Base-by-base conservation (phyloP, 495 filamentous ascomycete genomes). In the Rhypophila decipiens region DNA sequence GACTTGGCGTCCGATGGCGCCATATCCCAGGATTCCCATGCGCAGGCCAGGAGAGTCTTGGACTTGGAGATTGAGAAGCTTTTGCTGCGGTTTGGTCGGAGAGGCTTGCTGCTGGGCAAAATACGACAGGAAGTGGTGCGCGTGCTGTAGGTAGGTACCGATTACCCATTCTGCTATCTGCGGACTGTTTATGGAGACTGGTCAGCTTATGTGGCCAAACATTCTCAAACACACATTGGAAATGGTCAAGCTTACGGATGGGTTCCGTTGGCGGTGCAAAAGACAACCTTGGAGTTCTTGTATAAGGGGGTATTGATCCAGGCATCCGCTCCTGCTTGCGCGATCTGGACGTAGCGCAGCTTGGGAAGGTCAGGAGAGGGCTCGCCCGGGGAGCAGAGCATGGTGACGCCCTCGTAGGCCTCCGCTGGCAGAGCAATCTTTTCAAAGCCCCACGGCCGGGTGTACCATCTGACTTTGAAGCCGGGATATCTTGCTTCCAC, bases 1-100 rank as follows among this genome's bases (percentile, higher is more conserved):
- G 42, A 81, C 76, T 47, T 91, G 87, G 18, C 87, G 71, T 1
- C 88, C 88, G 48, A 66, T 72, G 13, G 65, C 59, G 34, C 68
- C 68, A 42, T 72, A 72, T 1, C 68, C 68, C 18, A 72, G 43
- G 20, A 72, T 61, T 29, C 68, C 68, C 65, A 71, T 63, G 31
- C 64, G 59, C 22, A 56, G 52, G 2, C 59, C 57, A 2, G 60
- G 56, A 0, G 68, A 62, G 50, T 69, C 67, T 2, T 55, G 24
- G 18, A 59, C 37, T 7, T 33, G 15, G 2, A 43, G 33, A 21
- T 36, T 22, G 4, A 37, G 19, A 4, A 53, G 40, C 17, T 41
- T 45, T 23, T 37, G 31, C 40, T 20, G 49, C 13, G 23, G 46
- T 0, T 29, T 39, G 5, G 48, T 33, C n/a, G n/a, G n/a, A 19